Evolutionary conservation across 441 rosid genomes (phyloP), one percentile per base, ranked within the genome.

Genomic region (Lagerstroemia fauriei): DNA sequence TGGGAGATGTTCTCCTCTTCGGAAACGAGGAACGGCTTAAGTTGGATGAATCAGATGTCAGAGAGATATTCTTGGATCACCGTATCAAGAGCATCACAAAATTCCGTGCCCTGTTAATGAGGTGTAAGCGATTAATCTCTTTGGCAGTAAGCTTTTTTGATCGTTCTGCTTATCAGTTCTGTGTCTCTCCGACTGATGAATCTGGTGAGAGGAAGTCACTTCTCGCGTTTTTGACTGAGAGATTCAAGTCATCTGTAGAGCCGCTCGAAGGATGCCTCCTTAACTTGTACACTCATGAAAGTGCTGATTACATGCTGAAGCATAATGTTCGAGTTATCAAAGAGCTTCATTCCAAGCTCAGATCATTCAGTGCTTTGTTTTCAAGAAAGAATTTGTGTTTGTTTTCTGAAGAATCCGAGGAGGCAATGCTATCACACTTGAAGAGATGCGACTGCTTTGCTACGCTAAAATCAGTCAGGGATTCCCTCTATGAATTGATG

Each of bases 41-140:
- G 16, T 75, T 85, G 66, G 65, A 78, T 25, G 79, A 73, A 80
- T 31, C 79, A 1, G 89, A 85, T 29, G 80, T 84, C 34, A 81
- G 83, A 75, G 86, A 90, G 16, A 85, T 90, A 72, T 87, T 75
- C 75, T 48, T 92, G 84, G 89, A 90, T 81, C 71, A 82, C 79
- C 92, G 90, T 14, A 75, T 85, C n/a, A 8, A 86, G 66, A 72
- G 63, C 79, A 84, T 91, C 27, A 44, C 2, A 9, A 73, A 89
- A 68, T 90, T 88, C 82, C 83, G 85, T 79, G 87, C 79, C 12
- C 78, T 72, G 11, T 50, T 32, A 59, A 50, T 76, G 18, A 90
- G 90, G 29, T 85, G 90, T 89, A 32, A 48, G 77, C 61, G 83
- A 34, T 56, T 86, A 63, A 77, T 87, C 44, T 57, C 78, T 41